Base-by-base conservation (phyloP, 805 yeast species). In the Schizosaccharomyces lindneri region DNA sequence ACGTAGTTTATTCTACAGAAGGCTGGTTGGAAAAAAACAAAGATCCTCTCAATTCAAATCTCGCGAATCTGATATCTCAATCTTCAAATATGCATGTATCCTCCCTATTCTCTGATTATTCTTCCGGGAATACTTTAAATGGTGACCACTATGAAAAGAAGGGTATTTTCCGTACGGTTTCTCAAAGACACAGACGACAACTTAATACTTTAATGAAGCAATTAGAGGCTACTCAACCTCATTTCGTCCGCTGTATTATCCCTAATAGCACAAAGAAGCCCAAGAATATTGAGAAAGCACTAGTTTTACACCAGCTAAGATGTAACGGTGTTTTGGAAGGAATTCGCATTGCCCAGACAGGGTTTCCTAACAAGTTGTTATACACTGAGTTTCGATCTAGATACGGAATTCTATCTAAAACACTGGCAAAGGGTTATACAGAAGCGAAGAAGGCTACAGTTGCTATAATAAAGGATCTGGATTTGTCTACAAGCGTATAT, bases 301-400 rank as follows among this genome's bases (percentile, higher is more conserved):
- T 93, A 27, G 95, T 93, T 7, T 74, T 93, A 55, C 90, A 85
- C 61, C 99, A 93, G 73, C 75, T 93, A 64, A 77, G 96, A 64
- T 93, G 97, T 69, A 93, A 93, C 69, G 99, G 99, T 78, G 99
- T 93, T 15, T 73, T 93, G 61, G 99, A 93, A 75, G 99, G 99
- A 64, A 93, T 93, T 41, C 79, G 98, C 71, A 93, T 93, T 63
- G 95, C 97, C 0, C 79, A 98, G 65, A 88, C 95, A 6, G 99
- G 99, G 1, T 93, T 84, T 71, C 99, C 99, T 4, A 93, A 93
- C 71, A 79, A 96, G 65, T 81, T 90, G 69, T 80, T 82, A 32
- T 90, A 89, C 70, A 79, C 82, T 57, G 90, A 87, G 60, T 93
- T 93, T 73, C 80, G 78, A 61, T 76, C 75, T 48, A 77, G 95